Percentiles rank a stretch among this genome's conserved stretches.
phyloP scores from a whole-genome alignment of 805 yeast species.

The Saccharomyces jurei region DNA sequence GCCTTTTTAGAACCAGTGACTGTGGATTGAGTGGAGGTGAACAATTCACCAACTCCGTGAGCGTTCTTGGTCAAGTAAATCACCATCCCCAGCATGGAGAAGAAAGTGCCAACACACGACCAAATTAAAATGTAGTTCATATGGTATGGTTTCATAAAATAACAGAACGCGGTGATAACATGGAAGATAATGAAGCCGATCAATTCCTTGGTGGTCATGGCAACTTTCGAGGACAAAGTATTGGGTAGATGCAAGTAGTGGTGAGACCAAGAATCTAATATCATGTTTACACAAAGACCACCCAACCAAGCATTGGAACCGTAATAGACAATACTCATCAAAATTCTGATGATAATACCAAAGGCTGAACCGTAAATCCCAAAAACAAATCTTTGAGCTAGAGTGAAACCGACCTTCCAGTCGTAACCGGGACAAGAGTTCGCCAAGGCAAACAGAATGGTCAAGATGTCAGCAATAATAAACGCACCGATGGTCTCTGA shows the following conservation, averaged over 20 bases:
- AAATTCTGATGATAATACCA: constrained; percentile 36
- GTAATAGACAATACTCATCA: constrained; percentile 41
- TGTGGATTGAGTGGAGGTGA: constrained; percentile 22
- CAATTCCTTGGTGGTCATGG: constrained; percentile 33
- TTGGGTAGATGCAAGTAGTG: constrained; percentile 31
- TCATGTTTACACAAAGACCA: constrained; percentile 33
- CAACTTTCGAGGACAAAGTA: constrained; percentile 27
- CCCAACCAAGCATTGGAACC: constrained; percentile 42
- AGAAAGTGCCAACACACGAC: constrained; percentile 32
- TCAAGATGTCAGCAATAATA: constrained; percentile 40
- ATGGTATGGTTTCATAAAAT: constrained; percentile 38
- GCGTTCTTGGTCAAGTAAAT: constrained; percentile 29
- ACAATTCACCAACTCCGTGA: constrained; percentile 32
- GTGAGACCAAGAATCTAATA: constrained; percentile 36
- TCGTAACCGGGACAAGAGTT: constrained; percentile 43
- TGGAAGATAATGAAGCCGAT: constrained; percentile 38
- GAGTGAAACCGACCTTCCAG: constrained; percentile 43
- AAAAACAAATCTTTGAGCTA: constrained; percentile 39
- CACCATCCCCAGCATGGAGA: constrained; percentile 36
- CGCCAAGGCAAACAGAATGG: constrained; percentile 38
- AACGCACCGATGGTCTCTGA: constrained; percentile 39
- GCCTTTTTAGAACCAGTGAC: constrained; percentile 32
- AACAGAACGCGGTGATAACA: constrained; percentile 35
- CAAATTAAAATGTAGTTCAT: constrained; percentile 32
- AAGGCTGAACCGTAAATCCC: constrained; percentile 39